Percentiles rank a stretch among this genome's conserved stretches.
Conservation (phyloP, 495 filamentous ascomycete species). For the Chlorociboria aeruginascens region DNA sequence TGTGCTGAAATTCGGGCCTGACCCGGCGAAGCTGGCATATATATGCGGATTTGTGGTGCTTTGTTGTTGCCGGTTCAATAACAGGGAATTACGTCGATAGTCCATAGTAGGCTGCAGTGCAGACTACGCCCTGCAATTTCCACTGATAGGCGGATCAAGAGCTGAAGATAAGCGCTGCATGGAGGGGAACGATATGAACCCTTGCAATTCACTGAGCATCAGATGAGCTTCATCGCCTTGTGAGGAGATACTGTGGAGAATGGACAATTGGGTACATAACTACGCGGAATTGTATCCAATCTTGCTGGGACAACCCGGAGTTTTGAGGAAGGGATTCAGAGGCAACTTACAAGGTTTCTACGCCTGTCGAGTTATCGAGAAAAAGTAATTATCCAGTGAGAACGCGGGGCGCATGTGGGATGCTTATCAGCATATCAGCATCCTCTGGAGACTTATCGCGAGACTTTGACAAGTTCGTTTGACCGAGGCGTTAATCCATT, state of each 20-base stretch:
- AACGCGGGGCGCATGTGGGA: too few species aligned
- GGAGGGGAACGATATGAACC: not conserved
- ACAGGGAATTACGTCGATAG: conserved; percentile 14
- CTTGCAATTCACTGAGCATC: conserved; percentile 5
- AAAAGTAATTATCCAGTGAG: too few species aligned
- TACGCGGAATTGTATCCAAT: not conserved
- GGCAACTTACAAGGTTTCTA: too few species aligned
- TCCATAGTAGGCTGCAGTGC: conserved; percentile 9
- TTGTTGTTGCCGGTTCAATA: conserved; percentile 8
- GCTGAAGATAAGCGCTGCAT: conserved; percentile 9
- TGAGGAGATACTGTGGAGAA: not conserved
- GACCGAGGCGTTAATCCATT: too few species aligned
- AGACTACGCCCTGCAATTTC: not conserved
- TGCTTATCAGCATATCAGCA: too few species aligned
- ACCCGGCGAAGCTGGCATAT: conserved; percentile 16
- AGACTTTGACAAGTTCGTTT: too few species aligned
- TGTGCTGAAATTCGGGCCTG: not conserved
- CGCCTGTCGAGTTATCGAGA: too few species aligned
- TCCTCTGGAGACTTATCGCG: too few species aligned
- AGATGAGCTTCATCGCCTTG: not conserved
- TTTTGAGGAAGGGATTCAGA: not conserved
- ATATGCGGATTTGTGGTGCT: conserved; percentile 12
- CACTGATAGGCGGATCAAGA: conserved; percentile 7
- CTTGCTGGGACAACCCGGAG: not conserved
- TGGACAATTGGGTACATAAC: not conserved